Base-by-base conservation (phyloP, 345 rosid species). In the Populus alba region DNA sequence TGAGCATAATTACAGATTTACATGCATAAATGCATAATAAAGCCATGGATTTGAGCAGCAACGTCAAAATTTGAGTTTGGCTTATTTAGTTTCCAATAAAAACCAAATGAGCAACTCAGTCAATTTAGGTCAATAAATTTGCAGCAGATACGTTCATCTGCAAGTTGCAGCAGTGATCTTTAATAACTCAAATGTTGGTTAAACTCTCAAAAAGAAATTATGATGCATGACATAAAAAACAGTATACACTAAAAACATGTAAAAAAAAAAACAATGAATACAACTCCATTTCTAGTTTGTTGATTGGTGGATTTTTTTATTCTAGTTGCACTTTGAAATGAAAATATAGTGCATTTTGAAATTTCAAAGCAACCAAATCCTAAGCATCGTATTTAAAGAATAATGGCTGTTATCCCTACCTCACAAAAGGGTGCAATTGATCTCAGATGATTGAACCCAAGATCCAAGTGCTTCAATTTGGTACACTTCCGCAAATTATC, bases 391-490 rank as follows among this genome's bases (percentile, higher is more conserved):
- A 63, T 22, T 31, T 41, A 23, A 41, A 74, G 22, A 27, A 39
- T 31, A 18, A 37, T 1, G 45, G 49, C 17, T 33, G 5, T 55
- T 2, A 74, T 55, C 51, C 87, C 39, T 83, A 96, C 99, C 99
- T 92, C 94, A 69, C 88, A 85, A 71, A 94, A 92, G 65, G 89
- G 87, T 68, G 90, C 79, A 76, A 91, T 81, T 51, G 94, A 83
- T 81, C 94, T 82, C 77, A 96, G 87, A 79, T 90, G 86, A 89
- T 96, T 96, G 89, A 96, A 96, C 53, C 98, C 99, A 43, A 96
- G 94, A 86, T 96, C 99, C 83, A 96, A 84, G 83, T 92, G 89
- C 90, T 92, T 96, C 87, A 96, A 75, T 81, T 89, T 94, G 81
- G 83, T 75, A 81, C 98, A 94, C 74, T 82, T 92, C 72, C 92